phyloP scores from a whole-genome alignment of 1,139 yeast genomes.

The Diutina catenulata region DNA sequence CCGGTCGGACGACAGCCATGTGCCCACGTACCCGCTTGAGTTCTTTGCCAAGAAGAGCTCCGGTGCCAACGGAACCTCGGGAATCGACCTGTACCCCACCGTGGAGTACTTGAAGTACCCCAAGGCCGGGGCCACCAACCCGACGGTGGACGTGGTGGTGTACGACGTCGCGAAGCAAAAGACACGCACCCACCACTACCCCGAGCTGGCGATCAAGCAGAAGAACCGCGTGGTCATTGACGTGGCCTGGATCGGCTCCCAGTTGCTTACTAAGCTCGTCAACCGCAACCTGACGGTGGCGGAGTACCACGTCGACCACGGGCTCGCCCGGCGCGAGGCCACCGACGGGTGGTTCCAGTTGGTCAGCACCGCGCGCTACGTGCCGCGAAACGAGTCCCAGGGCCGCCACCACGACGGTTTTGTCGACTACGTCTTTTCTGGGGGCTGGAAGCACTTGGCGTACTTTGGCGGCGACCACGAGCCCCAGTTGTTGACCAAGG shows the following conservation, averaged over 20 bases:
- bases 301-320: background rate
- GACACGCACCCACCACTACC: slow-evolving; percentile 5
- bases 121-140: slow-evolving; percentile 35
- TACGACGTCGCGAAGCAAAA: slow-evolving; percentile 12
- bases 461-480: slow-evolving; percentile 42
- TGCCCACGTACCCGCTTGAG: slow-evolving; percentile 41
- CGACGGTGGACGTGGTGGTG: slow-evolving; percentile 27
- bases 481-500: slow-evolving; percentile 34
- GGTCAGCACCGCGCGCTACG: slow-evolving; percentile 53
- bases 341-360: slow-evolving; percentile 65
- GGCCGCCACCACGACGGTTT: slow-evolving; percentile 40
- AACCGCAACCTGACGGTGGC: slow-evolving; percentile 3
- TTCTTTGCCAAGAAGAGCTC: slow-evolving; percentile 36
- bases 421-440: slow-evolving; percentile 39
- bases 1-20: slow-evolving; percentile 39
- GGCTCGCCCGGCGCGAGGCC: slow-evolving; percentile 7
- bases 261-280: slow-evolving; percentile 6
- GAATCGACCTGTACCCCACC: slow-evolving; percentile 27
- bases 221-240: slow-evolving; percentile 22
- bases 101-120: slow-evolving; percentile 30
- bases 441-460: slow-evolving; percentile 46
- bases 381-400: slow-evolving; percentile 45
- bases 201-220: slow-evolving; percentile 10
- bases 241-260: slow-evolving; percentile 30
- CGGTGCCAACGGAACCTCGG: background rate